Percentiles rank a stretch among this genome's conserved stretches.
Conservation (phyloP, 2,329 filamentous ascomycete species). For the Venturia nashicola region DNA sequence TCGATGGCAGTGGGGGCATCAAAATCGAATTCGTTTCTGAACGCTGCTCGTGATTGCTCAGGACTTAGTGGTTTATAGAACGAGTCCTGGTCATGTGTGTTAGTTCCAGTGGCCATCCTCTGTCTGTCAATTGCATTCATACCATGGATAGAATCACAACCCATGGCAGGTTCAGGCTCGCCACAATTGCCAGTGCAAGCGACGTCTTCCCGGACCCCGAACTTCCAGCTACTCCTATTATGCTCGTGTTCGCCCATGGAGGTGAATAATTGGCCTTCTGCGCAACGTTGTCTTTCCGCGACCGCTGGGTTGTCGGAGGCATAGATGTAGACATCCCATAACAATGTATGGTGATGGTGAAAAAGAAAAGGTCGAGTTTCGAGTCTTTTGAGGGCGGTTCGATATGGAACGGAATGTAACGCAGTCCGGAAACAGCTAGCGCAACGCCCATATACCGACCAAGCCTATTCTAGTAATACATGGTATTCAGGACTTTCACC, state of each 20-base stretch:
- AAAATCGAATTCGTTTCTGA: slow-evolving; percentile 89
- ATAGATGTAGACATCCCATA: neutral
- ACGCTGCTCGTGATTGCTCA: slow-evolving; percentile 69
- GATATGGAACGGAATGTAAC: neutral
- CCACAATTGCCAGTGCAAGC: slow-evolving; percentile 81
- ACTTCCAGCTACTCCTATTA: slow-evolving; percentile 90
- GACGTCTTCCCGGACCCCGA: slow-evolving; percentile 96
- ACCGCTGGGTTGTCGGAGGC: neutral
- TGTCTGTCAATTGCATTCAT: slow-evolving; percentile 19
- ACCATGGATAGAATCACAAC: slow-evolving; percentile 97
- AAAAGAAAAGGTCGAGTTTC: neutral
- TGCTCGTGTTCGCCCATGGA: slow-evolving; percentile 91
- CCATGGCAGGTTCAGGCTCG: slow-evolving; percentile 84
- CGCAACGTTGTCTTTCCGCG: neutral
- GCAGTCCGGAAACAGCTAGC: no score
- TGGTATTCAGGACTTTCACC: no score
- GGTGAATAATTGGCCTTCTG: slow-evolving; percentile 65
- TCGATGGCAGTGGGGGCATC: slow-evolving; percentile 90
- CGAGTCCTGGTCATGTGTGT: slow-evolving; percentile 56
- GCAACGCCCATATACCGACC: no score
- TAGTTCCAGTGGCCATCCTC: slow-evolving; percentile 15
- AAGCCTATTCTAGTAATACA: no score
- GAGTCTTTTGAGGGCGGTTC: neutral
- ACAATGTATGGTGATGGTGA: neutral
- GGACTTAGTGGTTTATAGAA: slow-evolving; percentile 86